Evolutionary conservation across 2,329 filamentous ascomycete species (phyloP), one percentile per base, ranked within the genome.

Genomic region (Diplocarpon mali): DNA sequence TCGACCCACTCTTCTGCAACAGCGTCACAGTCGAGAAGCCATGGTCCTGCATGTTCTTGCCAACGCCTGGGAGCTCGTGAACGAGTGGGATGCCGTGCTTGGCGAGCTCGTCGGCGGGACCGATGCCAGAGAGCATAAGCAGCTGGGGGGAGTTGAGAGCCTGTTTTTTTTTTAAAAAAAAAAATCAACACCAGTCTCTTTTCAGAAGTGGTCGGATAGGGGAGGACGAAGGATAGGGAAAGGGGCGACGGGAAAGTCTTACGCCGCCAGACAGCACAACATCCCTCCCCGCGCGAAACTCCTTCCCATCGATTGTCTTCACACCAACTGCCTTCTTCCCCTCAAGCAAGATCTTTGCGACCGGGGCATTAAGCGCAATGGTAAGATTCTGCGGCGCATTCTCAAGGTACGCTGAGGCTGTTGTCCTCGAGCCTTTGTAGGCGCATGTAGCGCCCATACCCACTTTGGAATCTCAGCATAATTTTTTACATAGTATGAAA

Each of bases 21-120:
- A 68, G 64, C 2, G 63, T 62, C 0, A 68, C 52, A 9, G 46
- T 54, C n/a, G 49, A 45, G 36, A 55, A 56, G 29, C 44, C 40
- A 3, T 54, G 52, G 60, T 51, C 71, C 67, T 38, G 65, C 66
- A 8, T 57, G 59, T 81, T 80, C 36, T 66, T 68, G 34, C 79
- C 80, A n/a, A 84, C 76, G 10, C 83, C 77, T 0, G 77, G 76
- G 1, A 78, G 66, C 53, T 83, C 68, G 2, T 48, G 75, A 28
- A 80, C 52, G 2, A 79, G 63, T 2, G 66, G 60, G 48, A 81
- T 79, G 29, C 64, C 59, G 53, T 71, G 56, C 36, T 57, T 57
- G 20, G 57, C 28, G 2, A 71, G 62, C 54, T 69, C 66, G 2
- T 48, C 58, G 13, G 50, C 53, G 3, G 66, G 65, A 0, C 69